Base-by-base conservation (phyloP, 768 basidiomycete species). In the Psilocybe cubensis region DNA sequence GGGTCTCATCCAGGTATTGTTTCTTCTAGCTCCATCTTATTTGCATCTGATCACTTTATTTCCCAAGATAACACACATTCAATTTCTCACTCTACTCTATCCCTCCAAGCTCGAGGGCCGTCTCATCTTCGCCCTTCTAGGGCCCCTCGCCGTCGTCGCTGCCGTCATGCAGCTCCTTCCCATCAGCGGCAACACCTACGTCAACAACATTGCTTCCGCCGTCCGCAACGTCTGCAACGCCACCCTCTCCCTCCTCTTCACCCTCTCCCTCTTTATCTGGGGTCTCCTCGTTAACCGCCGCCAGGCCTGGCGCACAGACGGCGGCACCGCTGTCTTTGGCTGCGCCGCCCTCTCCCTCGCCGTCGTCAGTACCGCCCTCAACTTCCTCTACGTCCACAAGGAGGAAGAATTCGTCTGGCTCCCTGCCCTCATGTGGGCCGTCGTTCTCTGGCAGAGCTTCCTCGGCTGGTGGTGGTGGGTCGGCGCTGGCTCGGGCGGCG, bases 391-490 rank as follows among this genome's bases (percentile, higher is more conserved):
- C 66, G 90, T 99, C 35, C 87, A 88, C 9, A 77, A 77, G 52
- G 87, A 91, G 66, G 90, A 96, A 60, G 87, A 93, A 64, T 91
- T 92, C 60, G 77, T 85, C n/a, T 98, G 97, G 97, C 80, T 98
- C 56, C 92, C 94, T 0, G 85, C 88, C 21, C 79, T 98, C 51
- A 85, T 94, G 72, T 96, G 94, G 86, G 88, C 91, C 7, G 86
- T 97, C 49, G 85, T 98, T 10, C 83, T 98, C 18, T 99, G 97
- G 97, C 97, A 99, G 79, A 93, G 86, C 72, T 96, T 96, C 73
- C 73, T 97, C 20, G 94, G 92, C 0, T 98, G 94, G 93, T 98
- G 95, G 95, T 98, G 95, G 95, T 98, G 94, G 94, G 94, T 94
- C 12, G 95, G 95, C n/a, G 86, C 90, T 2, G 91, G 94, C 4